These are phyloP conservation scores for Byssothecium circinans DNA, from an alignment of 2,329 filamentous ascomycete genomes.

Conservation along the genomic window DNA sequence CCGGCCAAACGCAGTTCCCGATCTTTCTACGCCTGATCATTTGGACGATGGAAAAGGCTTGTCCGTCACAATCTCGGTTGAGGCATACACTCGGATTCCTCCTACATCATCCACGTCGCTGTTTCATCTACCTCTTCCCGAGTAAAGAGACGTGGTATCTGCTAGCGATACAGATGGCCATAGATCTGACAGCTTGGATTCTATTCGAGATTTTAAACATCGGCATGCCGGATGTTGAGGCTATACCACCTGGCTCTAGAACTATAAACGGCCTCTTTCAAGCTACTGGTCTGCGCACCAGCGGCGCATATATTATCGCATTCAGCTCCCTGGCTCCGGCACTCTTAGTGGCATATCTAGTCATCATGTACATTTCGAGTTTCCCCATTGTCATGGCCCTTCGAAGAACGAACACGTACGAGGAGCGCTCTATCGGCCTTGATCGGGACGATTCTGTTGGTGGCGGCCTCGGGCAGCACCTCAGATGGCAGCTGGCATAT, in stretches of 20 bases:
- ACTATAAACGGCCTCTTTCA: constrained; percentile 53
- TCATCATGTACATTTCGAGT: constrained; percentile 69
- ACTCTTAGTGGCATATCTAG: constrained; percentile 61
- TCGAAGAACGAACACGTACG: constrained; percentile 71
- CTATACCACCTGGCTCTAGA: constrained; percentile 56
- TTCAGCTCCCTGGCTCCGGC: constrained; percentile 60
- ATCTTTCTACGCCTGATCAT: constrained; percentile 61
- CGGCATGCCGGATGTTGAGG: constrained; percentile 58
- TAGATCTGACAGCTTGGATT: constrained; percentile 67
- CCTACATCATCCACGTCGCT: constrained; percentile 64
- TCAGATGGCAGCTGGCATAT: constrained; percentile 66
- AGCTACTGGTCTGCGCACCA: constrained; percentile 61
- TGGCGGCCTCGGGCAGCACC: constrained; percentile 50
- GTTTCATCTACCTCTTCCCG: constrained; percentile 68
- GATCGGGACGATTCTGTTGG: constrained; percentile 41
- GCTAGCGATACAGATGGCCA: constrained; percentile 58
- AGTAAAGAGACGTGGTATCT: constrained; percentile 61
- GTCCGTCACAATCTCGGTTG: constrained; percentile 44
- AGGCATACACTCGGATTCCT: constrained; percentile 58
- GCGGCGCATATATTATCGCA: constrained; percentile 67
- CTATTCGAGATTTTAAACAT: constrained; percentile 68
- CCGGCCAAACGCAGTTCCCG: constrained; percentile 61
- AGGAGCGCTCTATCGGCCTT: constrained; percentile 67
- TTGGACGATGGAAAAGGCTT: constrained; percentile 56
- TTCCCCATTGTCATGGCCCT: constrained; percentile 66